Conservation (phyloP, 2,329 filamentous ascomycete species). For the Microdochium nivale region DNA sequence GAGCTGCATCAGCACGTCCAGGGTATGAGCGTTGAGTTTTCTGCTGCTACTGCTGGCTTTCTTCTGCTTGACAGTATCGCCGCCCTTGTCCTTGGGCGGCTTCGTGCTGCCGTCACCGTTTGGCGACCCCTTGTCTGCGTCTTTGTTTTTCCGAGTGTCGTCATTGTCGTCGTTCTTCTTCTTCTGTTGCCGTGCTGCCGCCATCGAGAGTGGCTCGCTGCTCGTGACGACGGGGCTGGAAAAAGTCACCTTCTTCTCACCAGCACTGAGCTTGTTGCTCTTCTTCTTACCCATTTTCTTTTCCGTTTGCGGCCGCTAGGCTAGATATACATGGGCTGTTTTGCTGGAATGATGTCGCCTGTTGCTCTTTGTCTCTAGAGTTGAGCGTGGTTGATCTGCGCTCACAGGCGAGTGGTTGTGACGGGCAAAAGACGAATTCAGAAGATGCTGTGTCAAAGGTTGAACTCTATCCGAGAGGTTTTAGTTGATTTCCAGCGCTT, state of each 20-base stretch:
- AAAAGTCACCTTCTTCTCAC: neutral
- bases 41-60: neutral
- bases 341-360: neutral
- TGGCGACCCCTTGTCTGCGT: neutral
- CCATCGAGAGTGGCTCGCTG: neutral
- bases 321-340: neutral
- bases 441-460: too few species aligned
- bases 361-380: too few species aligned
- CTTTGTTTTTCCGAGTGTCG: too few species aligned
- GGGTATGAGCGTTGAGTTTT: neutral
- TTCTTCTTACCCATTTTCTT: neutral
- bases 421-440: too few species aligned
- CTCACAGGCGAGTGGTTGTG: too few species aligned
- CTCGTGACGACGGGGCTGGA: neutral
- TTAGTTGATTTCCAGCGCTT: too few species aligned
- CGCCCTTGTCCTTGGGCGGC: neutral
- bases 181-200: too few species aligned
- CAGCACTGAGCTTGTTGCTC: neutral
- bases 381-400: too few species aligned
- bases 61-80: neutral
- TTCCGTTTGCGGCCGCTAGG: neutral
- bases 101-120: neutral
- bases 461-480: too few species aligned
- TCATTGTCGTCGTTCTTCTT: too few species aligned
- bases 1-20: neutral